Evolutionary conservation across 2,329 filamentous ascomycete species (phyloP).

Genomic region (Teratosphaeria epicoccoides): DNA sequence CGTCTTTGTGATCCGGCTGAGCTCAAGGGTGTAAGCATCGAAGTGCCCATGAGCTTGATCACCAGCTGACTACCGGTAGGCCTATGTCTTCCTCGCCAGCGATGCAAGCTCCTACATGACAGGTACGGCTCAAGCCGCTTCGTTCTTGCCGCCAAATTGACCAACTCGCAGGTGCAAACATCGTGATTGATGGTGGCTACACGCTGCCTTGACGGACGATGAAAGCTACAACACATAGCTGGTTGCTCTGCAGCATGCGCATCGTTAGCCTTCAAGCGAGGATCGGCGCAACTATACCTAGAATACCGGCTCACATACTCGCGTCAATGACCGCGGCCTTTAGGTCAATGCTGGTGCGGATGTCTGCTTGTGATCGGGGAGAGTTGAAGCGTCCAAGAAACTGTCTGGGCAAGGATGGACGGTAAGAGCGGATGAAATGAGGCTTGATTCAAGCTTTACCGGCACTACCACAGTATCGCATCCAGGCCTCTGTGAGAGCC

Average conservation of each 20-base stretch:
- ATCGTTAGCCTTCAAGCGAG: too few species aligned
- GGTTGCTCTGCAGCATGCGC: too few species aligned
- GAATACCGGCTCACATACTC: too few species aligned
- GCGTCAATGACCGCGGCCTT: too few species aligned
- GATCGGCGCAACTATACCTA: too few species aligned
- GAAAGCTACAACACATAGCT: too few species aligned
- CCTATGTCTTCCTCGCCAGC: conserved; percentile 39
- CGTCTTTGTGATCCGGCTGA: conserved; percentile 30
- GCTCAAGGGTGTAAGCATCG: conserved; percentile 23
- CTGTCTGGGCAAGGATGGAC: too few species aligned
- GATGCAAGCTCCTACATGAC: conserved; percentile 42
- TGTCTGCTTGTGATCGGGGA: too few species aligned
- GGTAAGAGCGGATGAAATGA: too few species aligned
- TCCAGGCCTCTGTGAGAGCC: conserved; percentile 12
- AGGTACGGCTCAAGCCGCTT: conserved; percentile 16
- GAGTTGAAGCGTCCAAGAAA: too few species aligned
- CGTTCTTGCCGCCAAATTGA: background rate
- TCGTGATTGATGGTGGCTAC: conserved; percentile 42
- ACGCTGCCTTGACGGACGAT: conserved; percentile 28
- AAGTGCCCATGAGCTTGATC: background rate
- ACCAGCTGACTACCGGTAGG: conserved; percentile 13
- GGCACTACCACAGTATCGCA: conserved; percentile 12
- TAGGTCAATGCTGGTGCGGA: too few species aligned
- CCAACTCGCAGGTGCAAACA: conserved; percentile 24
- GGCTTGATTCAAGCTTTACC: conserved; percentile 8